phyloP scores from a whole-genome alignment of 805 yeast genomes.

The Diddensiella transvaalensis region DNA sequence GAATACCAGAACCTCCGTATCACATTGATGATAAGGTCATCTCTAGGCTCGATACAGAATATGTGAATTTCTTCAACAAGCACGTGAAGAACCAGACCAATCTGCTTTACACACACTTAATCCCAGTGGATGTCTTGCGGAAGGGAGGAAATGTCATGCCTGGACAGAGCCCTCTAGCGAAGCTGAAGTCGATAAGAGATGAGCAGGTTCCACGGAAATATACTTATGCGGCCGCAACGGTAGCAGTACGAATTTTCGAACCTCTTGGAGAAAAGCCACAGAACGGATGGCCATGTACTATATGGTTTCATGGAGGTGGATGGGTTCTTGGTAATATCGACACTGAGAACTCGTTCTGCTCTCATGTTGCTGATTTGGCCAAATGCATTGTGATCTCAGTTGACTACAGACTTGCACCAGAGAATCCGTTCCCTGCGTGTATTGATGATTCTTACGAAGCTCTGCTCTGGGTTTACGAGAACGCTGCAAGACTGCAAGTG shows the following conservation, averaged over 20 bases:
- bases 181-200: conserved; percentile 33
- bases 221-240: conserved; percentile 24
- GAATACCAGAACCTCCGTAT: conserved; percentile 33
- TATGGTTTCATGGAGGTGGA: conserved; percentile 45
- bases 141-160: conserved; percentile 42
- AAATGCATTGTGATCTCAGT: conserved; percentile 40
- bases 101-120: conserved; percentile 37
- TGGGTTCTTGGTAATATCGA: conserved; percentile 40
- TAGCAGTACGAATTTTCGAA: conserved; percentile 35
- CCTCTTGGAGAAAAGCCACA: conserved; percentile 36
- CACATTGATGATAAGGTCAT: conserved; percentile 32
- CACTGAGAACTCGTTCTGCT: conserved; percentile 42
- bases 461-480: conserved; percentile 5
- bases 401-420: conserved; percentile 52
- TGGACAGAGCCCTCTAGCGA: conserved; percentile 37
- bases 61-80: conserved; percentile 37
- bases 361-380: conserved; percentile 38
- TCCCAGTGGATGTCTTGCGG: conserved; percentile 33
- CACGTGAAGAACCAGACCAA: conserved; percentile 30
- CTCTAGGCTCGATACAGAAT: conserved; percentile 37
- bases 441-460: conserved; percentile 41
- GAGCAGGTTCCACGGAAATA: conserved; percentile 35
- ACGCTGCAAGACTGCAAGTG: conserved; percentile 12
- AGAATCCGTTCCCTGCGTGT: conserved; percentile 46
- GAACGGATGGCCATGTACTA: conserved; percentile 37